These are phyloP conservation scores for Tricholoma saponaceum DNA, from an alignment of 768 basidiomycete species.

Conservation along the genomic window DNA sequence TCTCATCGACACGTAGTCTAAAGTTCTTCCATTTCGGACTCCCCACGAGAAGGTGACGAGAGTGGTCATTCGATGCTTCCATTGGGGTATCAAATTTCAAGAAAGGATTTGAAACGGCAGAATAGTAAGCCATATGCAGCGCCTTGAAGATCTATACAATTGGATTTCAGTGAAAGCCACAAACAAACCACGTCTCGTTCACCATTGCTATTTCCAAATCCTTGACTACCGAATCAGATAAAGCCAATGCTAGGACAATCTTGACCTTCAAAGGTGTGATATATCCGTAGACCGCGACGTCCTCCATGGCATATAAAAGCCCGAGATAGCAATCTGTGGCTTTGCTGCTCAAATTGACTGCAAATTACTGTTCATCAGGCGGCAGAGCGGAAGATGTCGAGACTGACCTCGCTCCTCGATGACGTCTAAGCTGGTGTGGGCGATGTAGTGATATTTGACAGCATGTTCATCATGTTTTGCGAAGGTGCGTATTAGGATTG, in stretches of 20 bases:
- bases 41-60: conserved; percentile 55
- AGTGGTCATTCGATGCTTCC: conserved; percentile 47
- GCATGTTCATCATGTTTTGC: conserved; percentile 46
- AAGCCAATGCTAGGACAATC: conserved; percentile 75
- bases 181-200: conserved; percentile 19
- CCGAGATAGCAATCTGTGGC: conserved; percentile 79
- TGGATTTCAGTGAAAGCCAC: not conserved
- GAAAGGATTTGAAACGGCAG: conserved; percentile 84
- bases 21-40: conserved; percentile 68
- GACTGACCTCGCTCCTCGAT: conserved; percentile 85
- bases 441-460: conserved; percentile 88
- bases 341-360: conserved; percentile 52
- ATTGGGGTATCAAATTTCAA: conserved; percentile 54
- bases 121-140: conserved; percentile 83
- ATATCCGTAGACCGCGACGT: conserved; percentile 90
- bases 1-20: conserved; percentile 68
- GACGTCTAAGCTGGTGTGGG: conserved; percentile 86
- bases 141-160: conserved; percentile 75
- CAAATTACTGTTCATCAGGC: not conserved
- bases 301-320: conserved; percentile 86
- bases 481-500: conserved; percentile 75
- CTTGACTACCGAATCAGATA: conserved; percentile 77
- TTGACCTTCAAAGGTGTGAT: conserved; percentile 85
- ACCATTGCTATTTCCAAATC: conserved; percentile 80
- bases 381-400: not conserved